Base-by-base conservation (phyloP, 2,329 filamentous ascomycete species). In the Claviceps cyperi region DNA sequence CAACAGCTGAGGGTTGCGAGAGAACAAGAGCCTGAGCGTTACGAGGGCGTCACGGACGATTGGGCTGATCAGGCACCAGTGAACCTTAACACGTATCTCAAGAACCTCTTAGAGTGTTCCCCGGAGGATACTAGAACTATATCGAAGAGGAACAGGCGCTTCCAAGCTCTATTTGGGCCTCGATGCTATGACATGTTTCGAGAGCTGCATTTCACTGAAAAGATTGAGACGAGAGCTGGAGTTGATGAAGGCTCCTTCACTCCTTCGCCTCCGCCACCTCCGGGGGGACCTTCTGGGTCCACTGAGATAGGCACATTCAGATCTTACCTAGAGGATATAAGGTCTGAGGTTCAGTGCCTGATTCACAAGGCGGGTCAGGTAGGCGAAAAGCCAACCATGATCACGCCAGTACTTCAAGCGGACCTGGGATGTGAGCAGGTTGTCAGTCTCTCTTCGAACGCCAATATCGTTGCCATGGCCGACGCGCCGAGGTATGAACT, bases 121-220 rank as follows among this genome's bases (percentile, higher is more conserved):
- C 61, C 62, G 1, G 63, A 64, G 37, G 64, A 65, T 8, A 59
- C 59, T 0, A 64, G 72, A 43, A 73, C 64, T 47, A 77, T 80
- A 37, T 75, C 75, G 2, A 74, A 73, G 49, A 64, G 76, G 1
- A 80, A 80, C 55, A 79, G 78, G 58, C 69, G 72, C 14, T 80
- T 79, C 50, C 63, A 64, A 24, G 71, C 78, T 2, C 65, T 76
- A 6, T 78, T 80, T 51, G 73, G 75, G 0, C 65, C 66, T 4
- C 69, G 72, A 4, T 74, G 74, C 47, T 70, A 72, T 44, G 58
- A 62, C 21, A 66, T 80, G 13, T 75, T 79, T 55, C 63, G 62
- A 14, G 66, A 67, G 13, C 62, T 80, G 4, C 74, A 72, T 11
- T 79, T 78, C 44, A 55, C 61, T 2, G 72, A 76, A 56, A 59